Evolutionary conservation across 768 basidiomycete genomes (phyloP).

Genomic region (Suillus alpinus): DNA sequence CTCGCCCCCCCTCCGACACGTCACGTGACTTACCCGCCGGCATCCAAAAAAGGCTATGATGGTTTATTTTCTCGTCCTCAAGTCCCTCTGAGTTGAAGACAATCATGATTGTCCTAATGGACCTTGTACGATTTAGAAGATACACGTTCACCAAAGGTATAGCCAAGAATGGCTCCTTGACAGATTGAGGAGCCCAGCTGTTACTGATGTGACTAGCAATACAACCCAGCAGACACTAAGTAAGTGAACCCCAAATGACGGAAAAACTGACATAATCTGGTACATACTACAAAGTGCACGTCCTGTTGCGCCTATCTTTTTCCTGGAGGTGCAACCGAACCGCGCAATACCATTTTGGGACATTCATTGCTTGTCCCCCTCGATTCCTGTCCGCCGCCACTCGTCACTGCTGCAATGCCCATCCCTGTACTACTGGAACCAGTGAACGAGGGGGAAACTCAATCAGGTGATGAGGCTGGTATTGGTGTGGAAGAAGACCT

Average conservation of each 20-base stretch:
- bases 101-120: too few species aligned
- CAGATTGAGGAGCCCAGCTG: too few species aligned
- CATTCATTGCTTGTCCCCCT: neutral
- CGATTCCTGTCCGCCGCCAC: neutral
- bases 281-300: conserved; percentile 15
- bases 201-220: too few species aligned
- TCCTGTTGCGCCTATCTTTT: conserved; percentile 15
- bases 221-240: too few species aligned
- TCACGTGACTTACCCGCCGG: too few species aligned
- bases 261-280: conserved; percentile 4
- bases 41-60: neutral
- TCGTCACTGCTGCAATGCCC: neutral
- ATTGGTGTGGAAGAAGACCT: neutral
- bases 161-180: too few species aligned
- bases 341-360: conserved; percentile 16
- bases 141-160: too few species aligned
- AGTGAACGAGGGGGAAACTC: neutral
- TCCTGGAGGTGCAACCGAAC: conserved; percentile 14
- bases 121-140: too few species aligned
- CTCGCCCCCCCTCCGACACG: too few species aligned
- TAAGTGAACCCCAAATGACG: too few species aligned
- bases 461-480: neutral
- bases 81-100: too few species aligned
- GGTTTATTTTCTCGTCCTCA: neutral
- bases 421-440: neutral